Base-by-base conservation (phyloP, 2,329 filamentous ascomycete genomes). In the Fonsecaea nubica region DNA sequence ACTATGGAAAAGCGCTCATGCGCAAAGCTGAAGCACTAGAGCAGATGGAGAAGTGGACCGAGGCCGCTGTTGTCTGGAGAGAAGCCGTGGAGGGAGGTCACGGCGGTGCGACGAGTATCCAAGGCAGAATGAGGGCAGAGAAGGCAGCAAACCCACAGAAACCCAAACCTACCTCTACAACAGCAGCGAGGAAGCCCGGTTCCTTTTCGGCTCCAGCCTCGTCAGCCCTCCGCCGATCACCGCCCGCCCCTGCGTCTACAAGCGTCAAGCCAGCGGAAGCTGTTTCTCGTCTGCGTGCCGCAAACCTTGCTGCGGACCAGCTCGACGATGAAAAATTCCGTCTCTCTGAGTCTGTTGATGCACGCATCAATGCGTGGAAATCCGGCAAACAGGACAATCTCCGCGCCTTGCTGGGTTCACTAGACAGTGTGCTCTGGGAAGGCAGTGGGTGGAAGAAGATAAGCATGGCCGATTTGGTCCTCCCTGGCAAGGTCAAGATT, bases 381-480 rank as follows among this genome's bases (percentile, higher is more conserved):
- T 91, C 92, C 61, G 93, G 93, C 2, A 98, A 98, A 80, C 85
- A 92, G 63, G 94, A 97, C 70, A 99, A 99, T 77, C 79, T 99
- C 55, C 88, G 95, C 6, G 95, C 94, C 0, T 81, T 99, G 58
- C 80, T 99, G 42, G 91, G 90, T 2, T 96, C 92, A 74, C 78
- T 99, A 73, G 94, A 99, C 75, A 86, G 85, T 45, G 93, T 99
- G 33, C 84, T 99, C 33, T 99, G 95, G 95, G 89, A 92, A 70
- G 90, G 89, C 50, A 92, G 92, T 69, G 93, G 92, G 3, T 99
- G 95, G 95, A 97, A 97, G 83, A 97, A 96, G 82, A 90, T 98
- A 64, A 93, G 92, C 36, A 88, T 99, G 87, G 90, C 93, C 71
- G 95, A 99, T 81, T 79, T 99, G 72, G 90, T 99, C 60, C 86